A percentile compares a stretch with the other conserved stretches of the same genome.
Conservation (phyloP, 2,329 filamentous ascomycete genomes). For the Ceratocystis ficicola region DNA sequence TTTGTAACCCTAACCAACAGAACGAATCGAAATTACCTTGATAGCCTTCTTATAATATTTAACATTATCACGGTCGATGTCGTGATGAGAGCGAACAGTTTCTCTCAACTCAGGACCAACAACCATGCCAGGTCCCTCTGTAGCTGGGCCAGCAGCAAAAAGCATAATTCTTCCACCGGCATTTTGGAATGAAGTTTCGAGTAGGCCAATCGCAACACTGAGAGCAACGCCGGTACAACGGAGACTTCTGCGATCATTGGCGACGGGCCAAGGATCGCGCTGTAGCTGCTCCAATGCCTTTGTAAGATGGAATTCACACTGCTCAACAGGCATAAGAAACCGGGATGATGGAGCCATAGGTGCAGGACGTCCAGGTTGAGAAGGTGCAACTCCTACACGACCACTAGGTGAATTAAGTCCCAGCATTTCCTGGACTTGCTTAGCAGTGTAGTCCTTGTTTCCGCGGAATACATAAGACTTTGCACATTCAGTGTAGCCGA, state of each 20-base stretch:
- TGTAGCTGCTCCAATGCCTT: constrained; percentile 92
- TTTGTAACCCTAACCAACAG: no score
- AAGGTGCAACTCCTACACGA: constrained; percentile 59
- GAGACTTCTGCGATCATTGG: constrained; percentile 79
- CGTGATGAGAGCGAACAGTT: constrained; percentile 93
- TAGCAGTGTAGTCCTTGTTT: constrained; percentile 94
- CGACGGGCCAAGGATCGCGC: constrained; percentile 94
- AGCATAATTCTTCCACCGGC: constrained; percentile 93
- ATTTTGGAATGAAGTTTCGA: constrained; percentile 94
- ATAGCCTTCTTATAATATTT: constrained; percentile 99
- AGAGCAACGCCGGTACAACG: constrained; percentile 94
- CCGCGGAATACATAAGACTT: constrained; percentile 98
- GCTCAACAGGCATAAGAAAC: constrained; percentile 86
- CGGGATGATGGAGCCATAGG: constrained; percentile 71
- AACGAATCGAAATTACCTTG: constrained; percentile 46
- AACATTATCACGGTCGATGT: constrained; percentile 96
- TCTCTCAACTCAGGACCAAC: constrained; percentile 92
- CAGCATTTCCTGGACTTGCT: constrained; percentile 99
- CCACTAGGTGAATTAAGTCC: constrained; percentile 62
- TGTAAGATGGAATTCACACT: constrained; percentile 94
- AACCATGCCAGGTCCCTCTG: constrained; percentile 92
- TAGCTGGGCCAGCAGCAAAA: constrained; percentile 87
- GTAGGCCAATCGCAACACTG: constrained; percentile 80
- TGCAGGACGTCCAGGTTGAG: constrained; percentile 61
- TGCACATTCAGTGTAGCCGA: constrained; percentile 93